Evolutionary conservation across 768 basidiomycete genomes (phyloP).

Genomic region (Panaeolus papilionaceus): DNA sequence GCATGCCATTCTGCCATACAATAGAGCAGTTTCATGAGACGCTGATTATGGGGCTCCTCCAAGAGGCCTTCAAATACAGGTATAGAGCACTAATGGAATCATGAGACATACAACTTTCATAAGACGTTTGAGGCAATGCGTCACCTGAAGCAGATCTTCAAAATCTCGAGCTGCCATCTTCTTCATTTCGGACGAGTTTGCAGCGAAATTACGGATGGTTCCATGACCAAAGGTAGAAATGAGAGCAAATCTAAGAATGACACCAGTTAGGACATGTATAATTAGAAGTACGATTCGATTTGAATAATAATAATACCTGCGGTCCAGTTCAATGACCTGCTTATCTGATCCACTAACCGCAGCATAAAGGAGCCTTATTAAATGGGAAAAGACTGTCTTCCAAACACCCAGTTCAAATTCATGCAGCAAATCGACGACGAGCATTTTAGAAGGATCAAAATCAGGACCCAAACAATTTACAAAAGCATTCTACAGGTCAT

Average conservation of each 20-base stretch:
- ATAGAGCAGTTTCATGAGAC: conserved; percentile 41
- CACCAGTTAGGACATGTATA: too few species aligned
- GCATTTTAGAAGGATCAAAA: conserved; percentile 35
- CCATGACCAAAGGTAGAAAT: conserved; percentile 32
- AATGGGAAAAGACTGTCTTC: conserved; percentile 43
- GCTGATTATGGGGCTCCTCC: conserved; percentile 30
- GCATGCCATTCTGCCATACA: conserved; percentile 43
- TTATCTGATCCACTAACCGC: conserved; percentile 26
- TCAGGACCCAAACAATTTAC: conserved; percentile 23
- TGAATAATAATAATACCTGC: conserved; percentile 28
- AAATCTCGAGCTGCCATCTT: conserved; percentile 42
- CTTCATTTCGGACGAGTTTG: conserved; percentile 37
- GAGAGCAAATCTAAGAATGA: conserved; percentile 27
- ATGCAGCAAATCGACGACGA: conserved; percentile 42
- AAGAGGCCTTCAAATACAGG: conserved; percentile 48
- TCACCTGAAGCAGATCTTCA: conserved; percentile 47
- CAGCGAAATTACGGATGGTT: conserved; percentile 34
- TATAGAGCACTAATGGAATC: conserved; percentile 38
- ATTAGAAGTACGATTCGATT: neutral
- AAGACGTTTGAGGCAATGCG: neutral
- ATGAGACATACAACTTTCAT: conserved; percentile 33
- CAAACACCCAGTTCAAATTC: conserved; percentile 49
- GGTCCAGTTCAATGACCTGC: conserved; percentile 36
- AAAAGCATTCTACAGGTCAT: conserved; percentile 31
- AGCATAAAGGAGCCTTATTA: conserved; percentile 41